Evolutionary conservation across 352 stramenopile genomes (phyloP).

Genomic region (Pythium phragmitis): DNA sequence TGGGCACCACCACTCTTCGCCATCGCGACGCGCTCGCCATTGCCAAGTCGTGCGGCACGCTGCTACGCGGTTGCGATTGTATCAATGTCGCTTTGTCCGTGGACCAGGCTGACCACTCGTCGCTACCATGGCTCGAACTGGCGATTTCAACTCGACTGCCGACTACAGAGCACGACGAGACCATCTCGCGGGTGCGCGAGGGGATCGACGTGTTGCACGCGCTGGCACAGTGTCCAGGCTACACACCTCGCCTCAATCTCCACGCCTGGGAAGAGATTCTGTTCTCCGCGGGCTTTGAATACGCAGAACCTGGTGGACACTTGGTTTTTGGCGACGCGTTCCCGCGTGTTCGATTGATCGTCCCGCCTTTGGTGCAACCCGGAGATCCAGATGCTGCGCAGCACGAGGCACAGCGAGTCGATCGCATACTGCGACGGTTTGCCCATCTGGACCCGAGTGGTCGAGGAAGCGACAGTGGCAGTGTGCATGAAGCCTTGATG

Average conservation of each 20-base stretch:
- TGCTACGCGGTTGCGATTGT: background rate
- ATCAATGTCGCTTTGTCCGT: background rate
- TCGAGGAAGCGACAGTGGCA: background rate
- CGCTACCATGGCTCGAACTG: conserved; percentile 11
- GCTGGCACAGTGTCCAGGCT: conserved; percentile 9
- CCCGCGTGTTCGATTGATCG: background rate
- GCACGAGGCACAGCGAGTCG: background rate
- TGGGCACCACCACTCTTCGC: too few relatives aligned
- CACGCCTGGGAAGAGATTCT: conserved; percentile 8
- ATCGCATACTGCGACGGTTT: background rate
- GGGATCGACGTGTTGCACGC: background rate
- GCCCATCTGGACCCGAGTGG: background rate
- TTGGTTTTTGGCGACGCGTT: background rate
- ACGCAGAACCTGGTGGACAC: too few relatives aligned
- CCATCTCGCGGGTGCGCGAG: background rate
- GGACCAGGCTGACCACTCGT: background rate
- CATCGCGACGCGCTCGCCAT: conserved; percentile 10
- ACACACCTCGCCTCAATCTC: conserved; percentile 5
- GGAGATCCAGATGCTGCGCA: background rate
- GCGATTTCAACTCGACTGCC: background rate
- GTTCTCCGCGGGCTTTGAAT: background rate
- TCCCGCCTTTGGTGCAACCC: background rate
- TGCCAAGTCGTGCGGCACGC: background rate
- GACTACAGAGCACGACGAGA: background rate
- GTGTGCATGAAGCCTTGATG: background rate